Conservation (phyloP, 768 basidiomycete genomes). For the Strobilomyces dryophilus region DNA sequence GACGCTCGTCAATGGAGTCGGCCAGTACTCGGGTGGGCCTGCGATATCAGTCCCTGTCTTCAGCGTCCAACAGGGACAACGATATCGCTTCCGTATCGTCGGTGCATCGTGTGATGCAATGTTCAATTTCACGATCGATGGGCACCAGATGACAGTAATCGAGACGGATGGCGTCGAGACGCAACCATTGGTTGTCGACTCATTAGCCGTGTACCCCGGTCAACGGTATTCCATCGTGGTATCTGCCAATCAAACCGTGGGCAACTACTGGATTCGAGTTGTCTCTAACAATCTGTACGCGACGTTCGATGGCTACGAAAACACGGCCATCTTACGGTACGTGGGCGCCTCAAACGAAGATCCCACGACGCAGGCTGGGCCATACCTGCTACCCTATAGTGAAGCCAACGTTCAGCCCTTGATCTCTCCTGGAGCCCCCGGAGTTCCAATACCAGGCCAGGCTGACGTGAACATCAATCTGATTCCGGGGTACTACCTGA, state of each 20-base stretch:
- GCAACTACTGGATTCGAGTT: slow-evolving; percentile 41
- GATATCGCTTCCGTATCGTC: slow-evolving; percentile 38
- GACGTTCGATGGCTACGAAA: slow-evolving; percentile 29
- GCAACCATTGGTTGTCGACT: slow-evolving; percentile 39
- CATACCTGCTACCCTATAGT: slow-evolving; percentile 24
- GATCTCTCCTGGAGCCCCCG: slow-evolving; percentile 22
- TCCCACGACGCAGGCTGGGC: slow-evolving; percentile 25
- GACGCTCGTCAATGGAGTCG: slow-evolving; percentile 38
- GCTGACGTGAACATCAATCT: slow-evolving; percentile 40
- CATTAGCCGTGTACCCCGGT: slow-evolving; percentile 41
- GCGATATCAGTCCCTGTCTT: slow-evolving; percentile 32
- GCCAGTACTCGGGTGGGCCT: slow-evolving; percentile 35
- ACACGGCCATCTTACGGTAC: slow-evolving; percentile 43
- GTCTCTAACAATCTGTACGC: slow-evolving; percentile 8
- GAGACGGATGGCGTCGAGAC: slow-evolving; percentile 41
- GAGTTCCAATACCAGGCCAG: slow-evolving; percentile 30
- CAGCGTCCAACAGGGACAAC: slow-evolving; percentile 28
- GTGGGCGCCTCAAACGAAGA: slow-evolving; percentile 33
- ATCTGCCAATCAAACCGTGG: slow-evolving; percentile 27
- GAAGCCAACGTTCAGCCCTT: slow-evolving; percentile 37
- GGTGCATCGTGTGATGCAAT: slow-evolving; percentile 39
- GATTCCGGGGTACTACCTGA: slow-evolving; percentile 12
- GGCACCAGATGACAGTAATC: slow-evolving; percentile 42
- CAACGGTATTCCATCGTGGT: slow-evolving; percentile 21
- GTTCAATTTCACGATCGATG: slow-evolving; percentile 44